Percentiles rank a stretch among this genome's conserved stretches.
Conservation (phyloP, 2,329 filamentous ascomycete species). For the Coniochaeta hoffmannii region DNA sequence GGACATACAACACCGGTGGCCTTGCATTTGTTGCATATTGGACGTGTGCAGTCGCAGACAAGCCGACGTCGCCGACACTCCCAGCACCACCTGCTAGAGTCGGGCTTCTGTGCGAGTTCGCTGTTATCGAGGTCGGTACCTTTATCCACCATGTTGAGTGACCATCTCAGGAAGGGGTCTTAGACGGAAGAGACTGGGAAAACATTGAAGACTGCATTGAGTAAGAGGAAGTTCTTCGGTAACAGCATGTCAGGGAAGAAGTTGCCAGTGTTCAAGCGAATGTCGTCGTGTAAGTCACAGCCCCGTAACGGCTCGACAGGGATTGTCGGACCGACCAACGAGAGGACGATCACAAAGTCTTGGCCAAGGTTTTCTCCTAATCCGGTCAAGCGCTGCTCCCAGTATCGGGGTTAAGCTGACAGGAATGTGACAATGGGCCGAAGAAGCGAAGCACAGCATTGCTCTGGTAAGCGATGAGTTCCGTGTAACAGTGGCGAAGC, state of each 20-base stretch:
- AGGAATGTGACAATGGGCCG: too few species aligned
- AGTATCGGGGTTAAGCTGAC: too few species aligned
- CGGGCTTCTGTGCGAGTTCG: slow-evolving; percentile 1
- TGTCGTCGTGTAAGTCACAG: background rate
- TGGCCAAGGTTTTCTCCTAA: background rate
- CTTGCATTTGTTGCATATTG: slow-evolving; percentile 13
- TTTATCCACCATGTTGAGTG: too few species aligned
- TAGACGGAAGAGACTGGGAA: too few species aligned
- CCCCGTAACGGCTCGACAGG: background rate
- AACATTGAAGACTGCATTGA: background rate
- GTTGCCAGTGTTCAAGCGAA: background rate
- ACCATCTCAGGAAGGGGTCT: too few species aligned
- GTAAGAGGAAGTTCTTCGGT: background rate
- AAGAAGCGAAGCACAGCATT: too few species aligned
- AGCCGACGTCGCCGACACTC: slow-evolving; percentile 13
- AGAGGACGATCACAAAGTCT: background rate
- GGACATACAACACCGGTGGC: slow-evolving; percentile 12
- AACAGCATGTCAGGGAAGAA: background rate
- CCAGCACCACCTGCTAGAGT: slow-evolving; percentile 9
- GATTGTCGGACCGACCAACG: background rate
- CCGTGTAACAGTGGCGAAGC: too few species aligned
- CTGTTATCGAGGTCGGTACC: background rate
- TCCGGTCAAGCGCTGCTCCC: background rate
- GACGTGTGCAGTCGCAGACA: slow-evolving; percentile 10
- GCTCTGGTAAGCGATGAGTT: too few species aligned